These are phyloP conservation scores for Talaromyces sp. DNA, from an alignment of 2,329 filamentous ascomycete genomes.

Conservation along the genomic window DNA sequence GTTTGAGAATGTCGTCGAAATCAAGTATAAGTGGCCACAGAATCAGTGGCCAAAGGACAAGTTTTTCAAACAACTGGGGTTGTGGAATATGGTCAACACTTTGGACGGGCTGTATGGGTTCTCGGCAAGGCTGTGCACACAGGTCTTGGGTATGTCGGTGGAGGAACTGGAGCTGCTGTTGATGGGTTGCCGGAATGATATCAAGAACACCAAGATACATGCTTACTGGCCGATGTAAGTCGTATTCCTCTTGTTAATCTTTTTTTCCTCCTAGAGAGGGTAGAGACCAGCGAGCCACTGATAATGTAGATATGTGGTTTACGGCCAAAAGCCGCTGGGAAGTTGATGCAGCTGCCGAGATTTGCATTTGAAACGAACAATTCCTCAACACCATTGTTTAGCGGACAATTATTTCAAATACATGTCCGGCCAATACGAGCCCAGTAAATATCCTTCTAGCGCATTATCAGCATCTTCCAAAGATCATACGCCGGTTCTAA, in stretches of 20 bases:
- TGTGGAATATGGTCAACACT: conserved; percentile 8
- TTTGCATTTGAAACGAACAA: neutral
- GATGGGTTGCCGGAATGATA: conserved; percentile 3
- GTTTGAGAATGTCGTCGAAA: conserved; percentile 7
- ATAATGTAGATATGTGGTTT: conserved; percentile 1
- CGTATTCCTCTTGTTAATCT: neutral
- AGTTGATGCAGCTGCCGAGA: neutral
- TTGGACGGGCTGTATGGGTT: conserved; percentile 10
- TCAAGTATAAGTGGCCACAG: conserved; percentile 11
- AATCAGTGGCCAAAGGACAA: conserved; percentile 9
- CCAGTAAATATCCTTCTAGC: too few relatives aligned
- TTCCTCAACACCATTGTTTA: neutral
- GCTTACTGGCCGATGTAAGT: conserved; percentile 10
- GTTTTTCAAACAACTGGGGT: neutral
- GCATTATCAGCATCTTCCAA: too few relatives aligned
- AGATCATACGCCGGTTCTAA: too few relatives aligned
- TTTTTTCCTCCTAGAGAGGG: neutral
- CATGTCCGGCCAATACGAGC: too few relatives aligned
- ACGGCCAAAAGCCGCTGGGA: conserved; percentile 3
- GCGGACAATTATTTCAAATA: too few relatives aligned
- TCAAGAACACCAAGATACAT: conserved; percentile 1
- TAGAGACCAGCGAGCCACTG: neutral
- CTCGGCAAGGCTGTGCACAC: conserved; percentile 6
- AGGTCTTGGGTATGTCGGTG: conserved; percentile 8
- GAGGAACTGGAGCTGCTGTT: conserved; percentile 7